Conservation (phyloP, 2,329 filamentous ascomycete species). For the Conoideocrella luteorostrata region DNA sequence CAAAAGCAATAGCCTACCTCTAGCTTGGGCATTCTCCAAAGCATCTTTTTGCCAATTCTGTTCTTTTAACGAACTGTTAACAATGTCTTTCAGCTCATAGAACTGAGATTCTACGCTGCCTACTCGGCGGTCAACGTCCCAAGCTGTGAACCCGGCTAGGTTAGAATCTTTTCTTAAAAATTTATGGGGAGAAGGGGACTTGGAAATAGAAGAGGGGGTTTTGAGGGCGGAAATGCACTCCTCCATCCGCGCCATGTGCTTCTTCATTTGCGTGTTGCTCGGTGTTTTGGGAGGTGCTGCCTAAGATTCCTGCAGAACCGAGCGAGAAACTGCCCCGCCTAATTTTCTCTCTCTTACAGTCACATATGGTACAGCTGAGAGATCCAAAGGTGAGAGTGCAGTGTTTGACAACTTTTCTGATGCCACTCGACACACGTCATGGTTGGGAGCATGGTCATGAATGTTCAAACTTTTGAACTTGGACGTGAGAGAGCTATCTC, state of each 20-base stretch:
- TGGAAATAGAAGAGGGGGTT: slow-evolving; percentile 29
- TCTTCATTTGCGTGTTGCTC: slow-evolving; percentile 21
- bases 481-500: slow-evolving; percentile 38
- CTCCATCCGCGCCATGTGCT: slow-evolving; percentile 26
- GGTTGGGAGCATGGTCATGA: slow-evolving; percentile 18
- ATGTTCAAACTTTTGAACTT: slow-evolving; percentile 35
- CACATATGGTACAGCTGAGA: slow-evolving; percentile 13
- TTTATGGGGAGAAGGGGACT: slow-evolving; percentile 39
- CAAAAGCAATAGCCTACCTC: slow-evolving; percentile 48
- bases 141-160: slow-evolving; percentile 57
- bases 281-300: slow-evolving; percentile 28
- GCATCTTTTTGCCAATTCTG: slow-evolving; percentile 67
- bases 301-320: slow-evolving; percentile 23
- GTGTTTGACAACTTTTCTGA: slow-evolving; percentile 19
- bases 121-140: slow-evolving; percentile 73
- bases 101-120: slow-evolving; percentile 72
- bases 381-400: slow-evolving; percentile 19
- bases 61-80: slow-evolving; percentile 62
- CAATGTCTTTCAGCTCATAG: slow-evolving; percentile 62
- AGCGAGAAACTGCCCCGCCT: slow-evolving; percentile 10
- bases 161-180: slow-evolving; percentile 73
- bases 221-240: slow-evolving; percentile 27
- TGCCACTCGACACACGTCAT: slow-evolving; percentile 41
- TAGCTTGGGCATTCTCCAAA: slow-evolving; percentile 65
- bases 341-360: slow-evolving; percentile 4